These are phyloP conservation scores for Thraustochytrium striatum DNA, from an alignment of 352 stramenopile genomes.

Conservation along the genomic window DNA sequence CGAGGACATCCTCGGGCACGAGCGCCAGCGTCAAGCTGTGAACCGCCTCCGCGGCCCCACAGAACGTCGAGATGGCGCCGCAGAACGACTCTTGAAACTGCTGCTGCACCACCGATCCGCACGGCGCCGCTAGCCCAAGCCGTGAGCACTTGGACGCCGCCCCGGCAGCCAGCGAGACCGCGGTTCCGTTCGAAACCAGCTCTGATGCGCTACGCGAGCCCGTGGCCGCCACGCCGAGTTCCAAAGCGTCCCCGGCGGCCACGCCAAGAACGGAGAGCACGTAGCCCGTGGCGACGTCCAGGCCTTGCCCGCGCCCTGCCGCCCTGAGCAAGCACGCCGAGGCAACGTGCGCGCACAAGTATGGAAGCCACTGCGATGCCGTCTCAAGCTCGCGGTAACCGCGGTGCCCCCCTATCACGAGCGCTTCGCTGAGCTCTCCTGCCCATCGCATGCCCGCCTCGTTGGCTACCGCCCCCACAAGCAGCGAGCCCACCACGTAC, in stretches of 20 bases:
- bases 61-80: conserved; percentile 29
- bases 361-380: conserved; percentile 20
- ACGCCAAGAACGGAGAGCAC: conserved; percentile 11
- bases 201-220: too few species aligned
- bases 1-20: conserved; percentile 29
- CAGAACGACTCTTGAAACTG: conserved; percentile 13
- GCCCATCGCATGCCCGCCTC: conserved; percentile 8
- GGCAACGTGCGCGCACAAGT: conserved; percentile 26
- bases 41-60: not conserved
- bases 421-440: conserved; percentile 9
- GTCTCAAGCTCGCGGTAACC: not conserved
- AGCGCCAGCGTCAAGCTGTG: conserved; percentile 11
- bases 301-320: not conserved
- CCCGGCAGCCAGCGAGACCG: not conserved
- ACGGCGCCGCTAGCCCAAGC: too few species aligned
- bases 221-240: too few species aligned
- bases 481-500: not conserved
- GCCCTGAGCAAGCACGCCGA: not conserved
- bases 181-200: not conserved
- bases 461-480: not conserved
- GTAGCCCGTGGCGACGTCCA: not conserved
- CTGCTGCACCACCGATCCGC: not conserved
- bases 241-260: not conserved
- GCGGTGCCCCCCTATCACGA: not conserved
- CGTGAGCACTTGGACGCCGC: not conserved